phyloP scores from a whole-genome alignment of 2,329 filamentous ascomycete species.

The Dissoconium aciculare region DNA sequence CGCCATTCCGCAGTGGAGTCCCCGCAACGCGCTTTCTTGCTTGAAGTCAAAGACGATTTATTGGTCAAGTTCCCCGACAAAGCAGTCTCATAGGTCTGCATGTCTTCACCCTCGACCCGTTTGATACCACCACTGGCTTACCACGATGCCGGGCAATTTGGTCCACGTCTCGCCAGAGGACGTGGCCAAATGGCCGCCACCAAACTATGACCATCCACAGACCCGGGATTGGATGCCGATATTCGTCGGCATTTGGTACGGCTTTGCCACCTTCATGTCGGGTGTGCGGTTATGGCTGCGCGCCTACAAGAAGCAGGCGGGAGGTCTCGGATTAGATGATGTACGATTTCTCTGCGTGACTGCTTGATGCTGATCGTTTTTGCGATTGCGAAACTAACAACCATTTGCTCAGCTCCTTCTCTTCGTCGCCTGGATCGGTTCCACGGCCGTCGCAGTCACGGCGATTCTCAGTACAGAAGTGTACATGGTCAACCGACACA shows the following conservation, averaged over 20 bases:
- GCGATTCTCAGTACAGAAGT: conserved; percentile 13
- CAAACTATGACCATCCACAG: conserved; percentile 19
- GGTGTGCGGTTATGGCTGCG: conserved; percentile 19
- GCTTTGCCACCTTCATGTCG: conserved; percentile 16
- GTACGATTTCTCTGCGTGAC: conserved; percentile 1
- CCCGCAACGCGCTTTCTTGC: too few species aligned
- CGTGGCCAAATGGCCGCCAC: conserved; percentile 21
- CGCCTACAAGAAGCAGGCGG: conserved; percentile 13
- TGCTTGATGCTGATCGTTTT: conserved; percentile 3
- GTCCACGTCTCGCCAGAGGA: conserved; percentile 15
- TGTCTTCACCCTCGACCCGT: too few species aligned
- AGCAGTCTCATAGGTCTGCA: too few species aligned
- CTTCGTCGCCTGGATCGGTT: conserved; percentile 13
- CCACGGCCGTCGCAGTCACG: conserved; percentile 13
- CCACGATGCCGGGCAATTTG: conserved; percentile 19
- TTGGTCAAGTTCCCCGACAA: too few species aligned
- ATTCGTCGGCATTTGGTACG: conserved; percentile 18
- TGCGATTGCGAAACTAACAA: neutral
- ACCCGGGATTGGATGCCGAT: conserved; percentile 21
- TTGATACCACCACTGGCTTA: too few species aligned
- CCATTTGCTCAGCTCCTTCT: conserved; percentile 15
- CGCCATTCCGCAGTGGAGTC: too few species aligned
- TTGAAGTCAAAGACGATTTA: too few species aligned
- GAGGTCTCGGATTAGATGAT: conserved; percentile 22
- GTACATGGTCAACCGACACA: conserved; percentile 22